phyloP scores from a whole-genome alignment of 345 rosid species.

The Hypericum androsaemum region DNA sequence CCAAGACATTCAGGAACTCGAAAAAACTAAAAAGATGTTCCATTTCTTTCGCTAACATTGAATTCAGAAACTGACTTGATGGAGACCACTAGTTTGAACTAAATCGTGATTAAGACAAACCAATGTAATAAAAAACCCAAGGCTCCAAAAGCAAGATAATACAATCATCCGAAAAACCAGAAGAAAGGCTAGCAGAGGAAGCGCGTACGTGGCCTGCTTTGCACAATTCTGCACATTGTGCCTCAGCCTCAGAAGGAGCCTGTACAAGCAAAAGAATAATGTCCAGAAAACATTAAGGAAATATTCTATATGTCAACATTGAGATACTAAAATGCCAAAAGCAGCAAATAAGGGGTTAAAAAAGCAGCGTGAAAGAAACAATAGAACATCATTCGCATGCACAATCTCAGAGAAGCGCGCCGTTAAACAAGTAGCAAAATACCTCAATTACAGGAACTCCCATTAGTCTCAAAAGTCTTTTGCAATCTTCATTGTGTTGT shows the following conservation, averaged over 20 bases:
- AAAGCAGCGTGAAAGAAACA: too few relatives aligned
- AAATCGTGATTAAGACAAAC: too few relatives aligned
- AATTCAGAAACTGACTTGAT: too few relatives aligned
- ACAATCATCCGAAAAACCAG: background rate
- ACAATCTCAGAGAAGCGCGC: too few relatives aligned
- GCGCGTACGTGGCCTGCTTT: conserved; percentile 64
- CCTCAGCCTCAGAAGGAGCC: conserved; percentile 98
- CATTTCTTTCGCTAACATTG: too few relatives aligned
- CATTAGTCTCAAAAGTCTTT: conserved; percentile 73
- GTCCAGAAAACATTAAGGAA: conserved; percentile 2
- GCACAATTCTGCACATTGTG: conserved; percentile 90
- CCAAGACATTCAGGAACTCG: background rate
- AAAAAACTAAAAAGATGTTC: background rate
- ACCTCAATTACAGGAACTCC: conserved; percentile 94
- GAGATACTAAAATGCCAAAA: too few relatives aligned
- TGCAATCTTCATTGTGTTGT: conserved; percentile 90
- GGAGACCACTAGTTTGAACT: too few relatives aligned
- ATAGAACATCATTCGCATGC: too few relatives aligned
- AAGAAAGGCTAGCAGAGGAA: conserved; percentile 7
- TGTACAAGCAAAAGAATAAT: conserved; percentile 21
- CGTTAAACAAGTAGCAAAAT: conserved; percentile 3
- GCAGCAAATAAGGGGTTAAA: too few relatives aligned
- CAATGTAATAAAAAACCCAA: background rate
- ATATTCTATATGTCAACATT: too few relatives aligned
- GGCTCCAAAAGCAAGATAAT: background rate